A percentile compares a stretch with the other conserved stretches of the same genome.
phyloP scores from a whole-genome alignment of 2,329 filamentous ascomycete species.

The Aspergillus udagawae region DNA sequence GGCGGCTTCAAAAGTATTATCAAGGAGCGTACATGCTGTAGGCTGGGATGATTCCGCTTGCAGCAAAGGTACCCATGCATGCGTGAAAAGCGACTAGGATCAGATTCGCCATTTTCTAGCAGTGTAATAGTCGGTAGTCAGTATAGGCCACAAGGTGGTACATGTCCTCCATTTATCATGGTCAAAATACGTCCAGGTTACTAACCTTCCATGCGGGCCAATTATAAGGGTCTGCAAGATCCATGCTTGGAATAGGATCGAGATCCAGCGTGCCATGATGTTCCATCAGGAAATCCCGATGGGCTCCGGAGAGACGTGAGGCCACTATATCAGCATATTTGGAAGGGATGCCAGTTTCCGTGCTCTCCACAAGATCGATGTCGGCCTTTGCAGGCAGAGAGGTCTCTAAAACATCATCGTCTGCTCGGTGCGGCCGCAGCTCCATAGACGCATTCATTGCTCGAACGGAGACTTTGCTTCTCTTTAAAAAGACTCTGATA shows the following conservation, averaged over 20 bases:
- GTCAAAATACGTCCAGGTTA: background rate
- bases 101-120: conserved; percentile 52
- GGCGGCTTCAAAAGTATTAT: background rate
- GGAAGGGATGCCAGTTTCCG: conserved; percentile 19
- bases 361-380: conserved; percentile 28
- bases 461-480: background rate
- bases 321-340: conserved; percentile 25
- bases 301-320: conserved; percentile 24
- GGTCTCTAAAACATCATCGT: conserved; percentile 9
- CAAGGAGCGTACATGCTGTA: conserved; percentile 36
- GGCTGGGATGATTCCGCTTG: conserved; percentile 54
- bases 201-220: conserved; percentile 52
- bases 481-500: background rate
- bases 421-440: conserved; percentile 20
- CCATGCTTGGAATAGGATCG: conserved; percentile 50
- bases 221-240: conserved; percentile 54
- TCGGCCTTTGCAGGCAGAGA: conserved; percentile 18
- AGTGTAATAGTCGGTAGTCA: conserved; percentile 1
- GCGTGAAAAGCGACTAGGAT: conserved; percentile 56
- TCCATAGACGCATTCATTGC: conserved; percentile 24
- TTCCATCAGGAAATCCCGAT: conserved; percentile 48
- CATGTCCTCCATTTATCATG: background rate
- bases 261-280: conserved; percentile 54
- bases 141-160: background rate
- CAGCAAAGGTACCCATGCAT: conserved; percentile 56